Base-by-base conservation (phyloP, 1,284 basidiomycete genomes). In the Flammula alnicola region DNA sequence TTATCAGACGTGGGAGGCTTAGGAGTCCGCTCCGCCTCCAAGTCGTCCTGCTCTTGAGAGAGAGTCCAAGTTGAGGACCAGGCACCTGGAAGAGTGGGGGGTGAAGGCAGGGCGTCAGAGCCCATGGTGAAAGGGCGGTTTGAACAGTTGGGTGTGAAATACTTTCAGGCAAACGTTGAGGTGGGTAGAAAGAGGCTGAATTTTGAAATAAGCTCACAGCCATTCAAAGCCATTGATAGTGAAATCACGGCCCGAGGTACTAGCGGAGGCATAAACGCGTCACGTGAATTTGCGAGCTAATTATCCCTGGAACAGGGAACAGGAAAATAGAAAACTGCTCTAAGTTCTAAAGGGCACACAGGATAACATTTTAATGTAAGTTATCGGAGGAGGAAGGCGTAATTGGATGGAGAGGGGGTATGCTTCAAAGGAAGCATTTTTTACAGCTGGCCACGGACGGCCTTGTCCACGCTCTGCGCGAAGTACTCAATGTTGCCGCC, bases 401-500 rank as follows among this genome's bases (percentile, higher is more conserved):
- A 42, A 35, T 7, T 26, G 19, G 31, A 22, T 8, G 20, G 26
- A 49, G 35, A 26, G 17, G 33, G 47, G 44, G 39, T 42, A 45
- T 51, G 23, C 25, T 48, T 41, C 36, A 43, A 38, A 40, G 36
- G 20, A 23, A 46, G 35, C 42, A 44, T 45, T 49, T 38, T 62
- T 71, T 81, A 93, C 59, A 94, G 77, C 52, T 78, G 78, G 59
- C 89, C 89, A 77, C 84, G 90, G 62, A 95, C 91, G 54, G 86
- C 91, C 63, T 85, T 85, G 68, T 88, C 81, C 47, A 95, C 88
- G 63, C 84, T 84, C 72, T 92, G 81, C 25, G 92, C 91, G 72
- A 95, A 95, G 79, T 95, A 92, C 62, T 89, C 86, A 62, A 98
- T 86, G 78, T 99, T 99, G 66, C 76, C 70, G 52, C 77, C 75